A percentile compares a stretch with the other conserved stretches of the same genome.
These are phyloP conservation scores for Phascolomyces articulosus DNA, from an alignment of 371 early-diverging fungal genomes.

Conservation along the genomic window DNA sequence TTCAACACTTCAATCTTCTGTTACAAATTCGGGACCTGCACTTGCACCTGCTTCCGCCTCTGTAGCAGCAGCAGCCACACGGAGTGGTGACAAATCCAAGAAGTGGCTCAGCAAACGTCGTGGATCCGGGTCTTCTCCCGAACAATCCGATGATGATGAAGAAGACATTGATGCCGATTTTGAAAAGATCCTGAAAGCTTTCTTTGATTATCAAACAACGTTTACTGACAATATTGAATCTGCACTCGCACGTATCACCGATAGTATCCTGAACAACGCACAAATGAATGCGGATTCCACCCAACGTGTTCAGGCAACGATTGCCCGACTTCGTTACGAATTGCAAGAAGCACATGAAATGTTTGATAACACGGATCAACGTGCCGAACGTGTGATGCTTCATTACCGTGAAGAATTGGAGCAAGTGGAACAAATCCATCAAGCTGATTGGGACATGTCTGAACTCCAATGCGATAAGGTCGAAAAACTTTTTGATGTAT, in stretches of 20 bases:
- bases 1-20: conserved; percentile 21
- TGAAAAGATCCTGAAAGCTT: conserved; percentile 54
- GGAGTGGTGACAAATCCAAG: conserved; percentile 17
- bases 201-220: conserved; percentile 59
- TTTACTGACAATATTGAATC: conserved; percentile 58
- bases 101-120: conserved; percentile 9
- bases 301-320: conserved; percentile 24
- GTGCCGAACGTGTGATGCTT: conserved; percentile 55
- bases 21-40: background rate
- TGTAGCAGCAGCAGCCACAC: background rate
- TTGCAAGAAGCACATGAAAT: conserved; percentile 61
- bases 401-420: conserved; percentile 59
- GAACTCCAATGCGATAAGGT: conserved; percentile 42
- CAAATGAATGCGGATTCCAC: conserved; percentile 6
- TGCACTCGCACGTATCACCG: conserved; percentile 55
- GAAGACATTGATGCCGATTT: conserved; percentile 50
- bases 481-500: conserved; percentile 48
- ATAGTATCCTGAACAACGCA: conserved; percentile 38
- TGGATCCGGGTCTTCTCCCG: conserved; percentile 1
- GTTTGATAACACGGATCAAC: conserved; percentile 57
- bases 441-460: conserved; percentile 47
- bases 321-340: conserved; percentile 50
- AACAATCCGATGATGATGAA: background rate
- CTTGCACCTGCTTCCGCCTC: background rate
- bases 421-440: conserved; percentile 49